Evolutionary conservation across 2,329 filamentous ascomycete species (phyloP).

Genomic region (Taxawa tesnikishii): DNA sequence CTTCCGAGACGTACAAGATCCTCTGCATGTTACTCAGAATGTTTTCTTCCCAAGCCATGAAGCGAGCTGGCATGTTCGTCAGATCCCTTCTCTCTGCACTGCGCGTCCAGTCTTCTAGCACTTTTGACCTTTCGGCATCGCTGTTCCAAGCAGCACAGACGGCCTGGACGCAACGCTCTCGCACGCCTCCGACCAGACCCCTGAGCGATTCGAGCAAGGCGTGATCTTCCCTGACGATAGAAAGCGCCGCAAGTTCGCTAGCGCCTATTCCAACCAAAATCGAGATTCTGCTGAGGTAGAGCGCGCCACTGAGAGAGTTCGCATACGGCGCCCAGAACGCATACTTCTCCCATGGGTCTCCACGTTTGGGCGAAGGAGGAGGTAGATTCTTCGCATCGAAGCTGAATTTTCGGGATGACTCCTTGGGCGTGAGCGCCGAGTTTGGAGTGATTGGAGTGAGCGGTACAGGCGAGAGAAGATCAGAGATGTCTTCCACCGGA

Average conservation of each 20-base stretch:
- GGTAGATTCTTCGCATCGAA: slow-evolving; percentile 69
- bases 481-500: slow-evolving; percentile 80
- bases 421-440: slow-evolving; percentile 41
- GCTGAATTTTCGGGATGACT: slow-evolving; percentile 58
- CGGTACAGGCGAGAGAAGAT: slow-evolving; percentile 71
- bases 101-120: slow-evolving; percentile 86
- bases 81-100: slow-evolving; percentile 71
- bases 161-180: slow-evolving; percentile 76
- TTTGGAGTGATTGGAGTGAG: slow-evolving; percentile 58
- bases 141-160: slow-evolving; percentile 85
- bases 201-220: slow-evolving; percentile 60
- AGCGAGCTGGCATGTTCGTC: slow-evolving; percentile 80
- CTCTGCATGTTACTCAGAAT: slow-evolving; percentile 83
- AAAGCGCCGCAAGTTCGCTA: slow-evolving; percentile 69
- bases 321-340: slow-evolving; percentile 94
- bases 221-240: slow-evolving; percentile 46
- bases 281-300: slow-evolving; percentile 76
- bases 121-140: slow-evolving; percentile 85
- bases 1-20: slow-evolving; percentile 85
- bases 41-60: slow-evolving; percentile 72
- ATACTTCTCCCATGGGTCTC: slow-evolving; percentile 84
- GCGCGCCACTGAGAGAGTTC: slow-evolving; percentile 82
- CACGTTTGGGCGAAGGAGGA: slow-evolving; percentile 58
- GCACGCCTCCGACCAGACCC: slow-evolving; percentile 59
- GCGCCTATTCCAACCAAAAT: slow-evolving; percentile 75